Percentiles rank a stretch among this genome's conserved stretches.
Evolutionary conservation across 108 stramenopile species (phyloP).

Genomic region (Nitzschia sp.): DNA sequence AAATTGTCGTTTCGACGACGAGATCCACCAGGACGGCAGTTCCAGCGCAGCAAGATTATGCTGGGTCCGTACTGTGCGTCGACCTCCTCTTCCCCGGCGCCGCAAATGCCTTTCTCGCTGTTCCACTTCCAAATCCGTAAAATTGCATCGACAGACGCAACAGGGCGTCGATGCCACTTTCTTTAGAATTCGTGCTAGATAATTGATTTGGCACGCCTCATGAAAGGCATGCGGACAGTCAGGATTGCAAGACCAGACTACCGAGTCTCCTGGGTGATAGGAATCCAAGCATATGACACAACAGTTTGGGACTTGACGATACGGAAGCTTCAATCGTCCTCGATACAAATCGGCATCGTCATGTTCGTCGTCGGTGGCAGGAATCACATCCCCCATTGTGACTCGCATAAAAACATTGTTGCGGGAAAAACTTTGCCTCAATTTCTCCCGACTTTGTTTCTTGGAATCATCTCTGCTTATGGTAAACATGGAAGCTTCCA

Average conservation of each 20-base stretch:
- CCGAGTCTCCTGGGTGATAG: conserved; percentile 46
- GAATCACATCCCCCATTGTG: background rate
- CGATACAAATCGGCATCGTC: background rate
- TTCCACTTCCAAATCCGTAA: conserved; percentile 43
- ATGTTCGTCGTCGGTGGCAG: background rate
- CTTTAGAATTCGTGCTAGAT: conserved; percentile 47
- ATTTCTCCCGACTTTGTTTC: conserved; percentile 1
- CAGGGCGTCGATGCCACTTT: conserved; percentile 34
- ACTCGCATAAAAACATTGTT: conserved; percentile 14
- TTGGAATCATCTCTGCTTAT: conserved; percentile 10
- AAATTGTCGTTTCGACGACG: background rate
- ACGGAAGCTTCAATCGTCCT: conserved; percentile 10
- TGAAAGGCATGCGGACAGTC: conserved; percentile 61
- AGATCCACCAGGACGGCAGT: conserved; percentile 6
- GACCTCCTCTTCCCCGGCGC: background rate
- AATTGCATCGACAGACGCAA: conserved; percentile 50
- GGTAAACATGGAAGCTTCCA: background rate
- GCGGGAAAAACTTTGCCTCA: conserved; percentile 15
- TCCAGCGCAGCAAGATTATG: conserved; percentile 5
- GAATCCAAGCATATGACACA: conserved; percentile 62
- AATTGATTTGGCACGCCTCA: conserved; percentile 53
- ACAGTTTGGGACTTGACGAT: conserved; percentile 41
- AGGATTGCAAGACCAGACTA: conserved; percentile 43
- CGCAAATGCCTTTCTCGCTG: background rate
- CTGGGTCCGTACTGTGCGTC: conserved; percentile 8